These are phyloP conservation scores for Purpureocillium lavendulum DNA, from an alignment of 2,329 filamentous ascomycete genomes.

Conservation along the genomic window DNA sequence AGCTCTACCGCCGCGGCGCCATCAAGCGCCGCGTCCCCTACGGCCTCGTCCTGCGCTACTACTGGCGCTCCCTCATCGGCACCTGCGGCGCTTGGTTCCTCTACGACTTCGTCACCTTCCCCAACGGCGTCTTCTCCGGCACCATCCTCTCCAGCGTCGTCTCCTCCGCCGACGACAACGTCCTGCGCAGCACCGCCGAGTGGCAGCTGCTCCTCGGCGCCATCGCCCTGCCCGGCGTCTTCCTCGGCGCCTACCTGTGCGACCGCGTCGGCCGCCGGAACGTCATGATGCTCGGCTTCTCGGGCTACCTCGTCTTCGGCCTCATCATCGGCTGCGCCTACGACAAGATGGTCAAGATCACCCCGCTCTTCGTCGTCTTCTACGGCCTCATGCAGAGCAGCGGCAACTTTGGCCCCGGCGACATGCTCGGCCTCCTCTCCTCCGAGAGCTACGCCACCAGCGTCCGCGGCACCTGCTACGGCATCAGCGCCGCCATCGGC, in stretches of 20 bases:
- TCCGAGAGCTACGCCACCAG: slow-evolving; percentile 43
- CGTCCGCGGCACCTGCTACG: slow-evolving; percentile 42
- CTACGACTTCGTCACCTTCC: slow-evolving; percentile 39
- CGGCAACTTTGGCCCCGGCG: slow-evolving; percentile 40
- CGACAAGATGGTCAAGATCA: slow-evolving; percentile 35
- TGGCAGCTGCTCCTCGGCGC: slow-evolving; percentile 38
- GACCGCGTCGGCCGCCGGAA: slow-evolving; percentile 39
- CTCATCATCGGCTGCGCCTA: slow-evolving; percentile 42
- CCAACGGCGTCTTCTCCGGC: slow-evolving; percentile 36
- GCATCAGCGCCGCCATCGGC: slow-evolving; percentile 40
- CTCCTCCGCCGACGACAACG: slow-evolving; percentile 20
- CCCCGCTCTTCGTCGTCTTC: slow-evolving; percentile 42
- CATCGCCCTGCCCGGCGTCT: slow-evolving; percentile 38
- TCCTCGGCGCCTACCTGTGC: slow-evolving; percentile 38
- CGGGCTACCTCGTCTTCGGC: slow-evolving; percentile 40
- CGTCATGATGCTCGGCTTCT: slow-evolving; percentile 42
- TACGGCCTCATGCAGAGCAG: slow-evolving; percentile 42
- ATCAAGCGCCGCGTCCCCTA: slow-evolving; percentile 45
- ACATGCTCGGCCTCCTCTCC: slow-evolving; percentile 40
- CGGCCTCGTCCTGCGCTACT: slow-evolving; percentile 38
- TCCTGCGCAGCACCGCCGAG: slow-evolving; percentile 33
- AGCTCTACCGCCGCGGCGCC: slow-evolving; percentile 41
- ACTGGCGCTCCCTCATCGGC: slow-evolving; percentile 45
- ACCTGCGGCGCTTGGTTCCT: slow-evolving; percentile 49
- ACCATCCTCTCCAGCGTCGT: slow-evolving; percentile 31